Evolutionary conservation across 805 yeast genomes (phyloP), one percentile per base, ranked within the genome.

Genomic region (Ogataea trehalophila): DNA sequence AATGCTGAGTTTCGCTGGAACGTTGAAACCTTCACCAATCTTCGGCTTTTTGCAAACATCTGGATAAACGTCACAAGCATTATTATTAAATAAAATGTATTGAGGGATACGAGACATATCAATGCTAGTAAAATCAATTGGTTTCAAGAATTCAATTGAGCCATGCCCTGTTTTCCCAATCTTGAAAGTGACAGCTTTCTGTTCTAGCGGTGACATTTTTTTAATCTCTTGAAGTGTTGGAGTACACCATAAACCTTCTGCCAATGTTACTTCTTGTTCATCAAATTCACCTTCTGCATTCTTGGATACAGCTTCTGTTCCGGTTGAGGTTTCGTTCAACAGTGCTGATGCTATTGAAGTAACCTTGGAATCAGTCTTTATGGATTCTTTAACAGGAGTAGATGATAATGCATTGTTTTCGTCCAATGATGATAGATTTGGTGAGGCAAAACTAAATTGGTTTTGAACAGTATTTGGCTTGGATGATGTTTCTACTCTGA

Each of bases 81-180:
- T 80, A 33, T 76, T 71, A 33, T 75, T 76, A 57, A 94, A 80
- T 2, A 74, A 69, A 37, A 92, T 76, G 16, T 87, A 57, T 20
- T 76, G 78, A 20, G 89, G 90, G 40, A 88, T 76, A 33, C 87
- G 77, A 40, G 81, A 77, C 15, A 83, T 76, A 3, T 85, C 75
- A 55, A 83, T 73, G 4, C 80, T 67, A 0, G 95, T 80, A 54
- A 94, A 73, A 65, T 94, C 97, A 41, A 94, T 95, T 0, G 97
- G 95, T 45, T 76, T 72, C 43, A 80, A 62, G 63, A 91, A 94
- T 60, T 83, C 85, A 42, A 94, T 76, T 45, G 79, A 72, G 41
- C 99, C 99, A 59, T 72, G 80, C 47, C 83, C 83, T 51, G 76
- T 76, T 54, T 94, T 83, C 5, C 98, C 99, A 50, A 94, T 80